Evolutionary conservation across 768 basidiomycete species (phyloP).

Genomic region (Boletus patriciae): DNA sequence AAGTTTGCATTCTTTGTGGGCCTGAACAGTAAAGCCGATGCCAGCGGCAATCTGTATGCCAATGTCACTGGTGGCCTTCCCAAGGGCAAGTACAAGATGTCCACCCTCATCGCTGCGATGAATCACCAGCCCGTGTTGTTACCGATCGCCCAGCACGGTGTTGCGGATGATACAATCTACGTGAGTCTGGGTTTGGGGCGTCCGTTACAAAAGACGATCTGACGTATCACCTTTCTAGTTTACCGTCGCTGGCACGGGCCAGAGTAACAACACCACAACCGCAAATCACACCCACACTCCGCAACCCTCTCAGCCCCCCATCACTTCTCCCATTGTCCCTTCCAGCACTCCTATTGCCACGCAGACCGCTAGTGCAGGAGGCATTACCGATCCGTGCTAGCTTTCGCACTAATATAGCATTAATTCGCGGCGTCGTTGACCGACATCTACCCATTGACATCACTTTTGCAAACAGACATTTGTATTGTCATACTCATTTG

Average conservation of each 20-base stretch:
- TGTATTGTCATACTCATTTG: conserved; percentile 18
- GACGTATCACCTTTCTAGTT: conserved; percentile 22
- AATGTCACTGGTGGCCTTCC: conserved; percentile 54
- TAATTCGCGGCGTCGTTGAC: conserved; percentile 12
- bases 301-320: conserved; percentile 2
- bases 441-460: conserved; percentile 7
- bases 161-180: conserved; percentile 43
- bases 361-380: background rate
- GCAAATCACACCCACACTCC: background rate
- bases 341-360: background rate
- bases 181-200: conserved; percentile 21
- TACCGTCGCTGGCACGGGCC: conserved; percentile 19
- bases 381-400: conserved; percentile 6
- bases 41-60: conserved; percentile 45
- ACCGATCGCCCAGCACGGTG: conserved; percentile 42
- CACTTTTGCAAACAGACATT: background rate
- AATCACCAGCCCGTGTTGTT: conserved; percentile 45
- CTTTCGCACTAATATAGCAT: background rate
- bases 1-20: conserved; percentile 61
- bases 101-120: conserved; percentile 44
- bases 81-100: conserved; percentile 50
- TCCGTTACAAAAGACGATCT: background rate
- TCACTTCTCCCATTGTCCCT: background rate
- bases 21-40: conserved; percentile 45
- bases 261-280: conserved; percentile 14